phyloP scores from a whole-genome alignment of 192 early-diverging fungal species.

The Linnemannia zychae region DNA sequence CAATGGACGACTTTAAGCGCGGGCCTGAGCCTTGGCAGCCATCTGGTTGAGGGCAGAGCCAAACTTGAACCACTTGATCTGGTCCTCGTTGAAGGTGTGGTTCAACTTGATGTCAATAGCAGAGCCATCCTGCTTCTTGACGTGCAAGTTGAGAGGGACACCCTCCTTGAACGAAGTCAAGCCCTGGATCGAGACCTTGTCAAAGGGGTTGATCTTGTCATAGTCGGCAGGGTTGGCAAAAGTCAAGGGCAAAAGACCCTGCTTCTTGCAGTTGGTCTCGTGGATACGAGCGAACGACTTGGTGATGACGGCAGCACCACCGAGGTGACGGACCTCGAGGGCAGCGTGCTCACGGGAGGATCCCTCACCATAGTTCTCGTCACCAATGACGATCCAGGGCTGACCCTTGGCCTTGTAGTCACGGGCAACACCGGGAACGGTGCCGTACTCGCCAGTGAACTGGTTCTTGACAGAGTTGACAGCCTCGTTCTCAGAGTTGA shows the following conservation, averaged over 20 bases:
- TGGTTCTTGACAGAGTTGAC: constrained; percentile 83
- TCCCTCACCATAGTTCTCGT: constrained; percentile 99
- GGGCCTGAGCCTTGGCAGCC: constrained; percentile 67
- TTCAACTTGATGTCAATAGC: constrained; percentile 85
- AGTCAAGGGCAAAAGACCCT: constrained; percentile 96
- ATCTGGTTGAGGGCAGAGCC: constrained; percentile 91
- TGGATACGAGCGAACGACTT: constrained; percentile 99
- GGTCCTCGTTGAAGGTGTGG: constrained; percentile 99
- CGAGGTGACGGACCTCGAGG: constrained; percentile 95
- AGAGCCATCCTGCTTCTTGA: constrained; percentile 85
- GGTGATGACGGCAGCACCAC: constrained; percentile 93
- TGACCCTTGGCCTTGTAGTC: constrained; percentile 90
- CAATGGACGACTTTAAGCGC: constrained; percentile 28
- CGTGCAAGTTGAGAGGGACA: constrained; percentile 85
- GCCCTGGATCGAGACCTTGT: constrained; percentile 92
- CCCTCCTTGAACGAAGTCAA: constrained; percentile 86
- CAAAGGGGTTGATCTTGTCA: constrained; percentile 87
- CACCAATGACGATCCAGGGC: constrained; percentile 96
- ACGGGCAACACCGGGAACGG: constrained; percentile 94
- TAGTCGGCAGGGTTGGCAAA: constrained; percentile 96
- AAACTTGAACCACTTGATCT: constrained; percentile 99
- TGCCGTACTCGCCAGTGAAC: constrained; percentile 81
- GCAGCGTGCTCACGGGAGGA: constrained; percentile 99
- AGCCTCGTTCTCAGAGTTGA: constrained; percentile 87
- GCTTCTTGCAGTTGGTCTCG: constrained; percentile 99